Base-by-base conservation (phyloP, 768 basidiomycete genomes). In the Psilocybe subaeruginosa region DNA sequence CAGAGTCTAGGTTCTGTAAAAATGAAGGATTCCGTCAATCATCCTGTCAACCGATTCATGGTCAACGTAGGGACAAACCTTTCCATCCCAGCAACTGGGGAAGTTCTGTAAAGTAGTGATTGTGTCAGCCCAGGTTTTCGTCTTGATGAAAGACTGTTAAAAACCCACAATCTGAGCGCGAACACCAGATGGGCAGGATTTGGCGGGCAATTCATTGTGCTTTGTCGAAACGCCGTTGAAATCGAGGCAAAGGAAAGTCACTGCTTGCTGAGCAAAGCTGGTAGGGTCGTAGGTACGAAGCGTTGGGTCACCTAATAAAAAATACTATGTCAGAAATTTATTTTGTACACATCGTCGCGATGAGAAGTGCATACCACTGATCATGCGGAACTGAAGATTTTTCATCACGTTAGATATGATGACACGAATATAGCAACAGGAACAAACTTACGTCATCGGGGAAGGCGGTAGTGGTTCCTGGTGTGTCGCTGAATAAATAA, bases 21-120 rank as follows among this genome's bases (percentile, higher is more conserved):
- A 9, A 7, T n/a, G 30, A 17, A 48, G n/a, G 48, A 59, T 35
- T 37, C 51, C 14, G 51, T 60, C 41, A 41, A 31, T 8, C 45
- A 19, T 55, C 55, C 29, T 8, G 48, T 48, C 31, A 19, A 49
- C 23, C 17, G 30, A 27, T 11, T n/a, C 5, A 16, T 14, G 16
- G n/a, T 8, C 12, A 49, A 17, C 41, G 31, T 31, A 19, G 7
- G 47, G 23, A 54, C 64, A 37, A 55, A 82, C 81, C 78, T 80
- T 78, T 62, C 83, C 83, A 66, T 85, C 80, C 83, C 83, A 85
- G 68, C 83, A 85, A 60, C 79, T 83, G 7, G 78, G 80, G 72
- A 83, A 82, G 65, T 82, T 83, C 80, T 84, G 54, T 50, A 54
- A 43, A 23, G 39, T 31, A n/a, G 48, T 9, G 37, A 31, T 17